A percentile compares a stretch with the other conserved stretches of the same genome.
Conservation (phyloP, 768 basidiomycete species). For the Rossbeevera mucosa region DNA sequence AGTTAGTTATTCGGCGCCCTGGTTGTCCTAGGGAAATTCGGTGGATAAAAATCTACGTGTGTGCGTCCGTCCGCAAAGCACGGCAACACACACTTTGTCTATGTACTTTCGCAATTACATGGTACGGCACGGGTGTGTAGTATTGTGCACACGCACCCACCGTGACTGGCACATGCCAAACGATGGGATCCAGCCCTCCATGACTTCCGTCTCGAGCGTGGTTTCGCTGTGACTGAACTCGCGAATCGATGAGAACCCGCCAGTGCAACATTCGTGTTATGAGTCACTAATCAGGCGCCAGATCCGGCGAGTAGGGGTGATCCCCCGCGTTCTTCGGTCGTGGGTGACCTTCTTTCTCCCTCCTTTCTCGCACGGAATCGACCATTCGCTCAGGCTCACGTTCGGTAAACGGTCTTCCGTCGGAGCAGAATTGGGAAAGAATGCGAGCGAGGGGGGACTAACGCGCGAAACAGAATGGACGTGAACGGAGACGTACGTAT, state of each 20-base stretch:
- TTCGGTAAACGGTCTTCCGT: background rate
- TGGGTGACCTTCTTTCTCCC: background rate
- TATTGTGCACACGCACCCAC: background rate
- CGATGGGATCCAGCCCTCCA: background rate
- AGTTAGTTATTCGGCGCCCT: no score
- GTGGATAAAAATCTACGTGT: no score
- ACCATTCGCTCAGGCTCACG: background rate
- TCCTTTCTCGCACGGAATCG: background rate
- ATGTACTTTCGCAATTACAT: background rate
- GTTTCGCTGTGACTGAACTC: background rate
- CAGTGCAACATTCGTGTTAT: background rate
- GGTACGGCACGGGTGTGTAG: background rate
- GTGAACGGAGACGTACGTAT: background rate
- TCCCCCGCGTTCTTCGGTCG: background rate
- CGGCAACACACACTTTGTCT: background rate
- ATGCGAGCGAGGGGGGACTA: constrained; percentile 4
- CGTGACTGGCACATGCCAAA: no score
- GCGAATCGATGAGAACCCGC: background rate
- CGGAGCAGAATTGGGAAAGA: constrained; percentile 5
- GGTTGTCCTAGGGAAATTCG: background rate
- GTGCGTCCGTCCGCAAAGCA: background rate
- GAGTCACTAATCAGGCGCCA: background rate
- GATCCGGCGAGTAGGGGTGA: background rate
- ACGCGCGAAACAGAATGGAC: background rate
- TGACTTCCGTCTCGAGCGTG: background rate